Evolutionary conservation across 1,284 basidiomycete species (phyloP).

Genomic region (Ganoderma sinense): DNA sequence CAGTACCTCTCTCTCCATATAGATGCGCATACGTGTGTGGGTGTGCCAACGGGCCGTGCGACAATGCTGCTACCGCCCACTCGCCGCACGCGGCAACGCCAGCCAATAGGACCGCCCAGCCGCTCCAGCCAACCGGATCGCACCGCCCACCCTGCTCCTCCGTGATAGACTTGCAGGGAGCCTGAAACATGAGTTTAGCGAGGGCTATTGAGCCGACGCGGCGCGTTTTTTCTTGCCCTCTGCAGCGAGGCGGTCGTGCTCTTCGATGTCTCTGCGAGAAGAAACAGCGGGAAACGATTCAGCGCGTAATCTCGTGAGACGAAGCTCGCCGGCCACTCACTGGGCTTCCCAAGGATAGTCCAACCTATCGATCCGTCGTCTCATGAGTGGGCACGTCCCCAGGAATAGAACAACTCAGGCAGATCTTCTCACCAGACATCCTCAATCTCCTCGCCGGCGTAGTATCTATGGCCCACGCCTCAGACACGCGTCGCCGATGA

Average conservation of each 20-base stretch:
- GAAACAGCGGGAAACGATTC: not conserved
- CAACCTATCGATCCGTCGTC: constrained; percentile 56
- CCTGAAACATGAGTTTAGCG: not conserved
- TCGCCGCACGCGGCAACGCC: not conserved
- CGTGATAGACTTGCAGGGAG: not conserved
- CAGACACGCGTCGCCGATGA: not conserved
- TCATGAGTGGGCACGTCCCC: constrained; percentile 16
- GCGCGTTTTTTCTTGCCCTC: constrained; percentile 31
- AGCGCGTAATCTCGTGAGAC: constrained; percentile 28
- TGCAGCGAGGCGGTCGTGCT: constrained; percentile 71
- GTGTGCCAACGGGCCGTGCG: constrained; percentile 5
- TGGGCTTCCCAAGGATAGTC: constrained; percentile 87
- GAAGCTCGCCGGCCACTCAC: constrained; percentile 51
- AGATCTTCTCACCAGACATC: constrained; percentile 52
- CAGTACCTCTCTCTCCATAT: not conserved
- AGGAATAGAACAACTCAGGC: constrained; percentile 26
- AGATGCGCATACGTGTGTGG: constrained; percentile 3
- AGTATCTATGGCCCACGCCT: constrained; percentile 58
- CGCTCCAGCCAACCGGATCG: not conserved
- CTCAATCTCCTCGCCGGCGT: constrained; percentile 68
- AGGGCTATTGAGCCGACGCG: not conserved
- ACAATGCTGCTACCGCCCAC: constrained; percentile 3
- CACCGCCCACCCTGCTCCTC: not conserved
- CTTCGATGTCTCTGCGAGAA: constrained; percentile 72
- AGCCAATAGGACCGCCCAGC: not conserved